Conservation (phyloP, 306 rosid species). For the Canavalia ensiformis region DNA sequence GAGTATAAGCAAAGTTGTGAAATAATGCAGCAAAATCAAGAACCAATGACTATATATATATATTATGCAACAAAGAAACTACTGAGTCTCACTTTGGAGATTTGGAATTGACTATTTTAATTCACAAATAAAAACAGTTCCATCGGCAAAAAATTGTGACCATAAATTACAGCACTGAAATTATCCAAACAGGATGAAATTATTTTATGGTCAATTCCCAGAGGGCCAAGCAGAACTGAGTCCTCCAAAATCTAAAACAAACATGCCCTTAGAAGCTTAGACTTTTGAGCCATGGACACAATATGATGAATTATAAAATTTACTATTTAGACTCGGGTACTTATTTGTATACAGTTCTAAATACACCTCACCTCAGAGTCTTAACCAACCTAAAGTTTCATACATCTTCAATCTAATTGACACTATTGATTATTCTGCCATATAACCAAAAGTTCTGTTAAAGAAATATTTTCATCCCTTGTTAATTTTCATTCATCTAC, state of each 20-base stretch:
- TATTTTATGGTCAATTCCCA: constrained; percentile 8
- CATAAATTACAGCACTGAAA: not conserved
- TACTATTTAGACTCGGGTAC: not conserved
- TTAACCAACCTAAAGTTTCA: constrained; percentile 11
- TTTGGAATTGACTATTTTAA: not conserved
- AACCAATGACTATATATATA: not conserved
- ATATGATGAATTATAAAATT: constrained; percentile 15
- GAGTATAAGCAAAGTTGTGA: constrained; percentile 21
- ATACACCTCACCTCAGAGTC: not conserved
- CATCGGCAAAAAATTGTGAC: not conserved
- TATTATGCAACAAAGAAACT: constrained; percentile 28
- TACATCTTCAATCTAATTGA: constrained; percentile 14
- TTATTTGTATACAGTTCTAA: not conserved
- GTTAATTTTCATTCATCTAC: constrained; percentile 25
- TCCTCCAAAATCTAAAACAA: constrained; percentile 28
- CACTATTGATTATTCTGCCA: not conserved
- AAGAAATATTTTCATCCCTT: not conserved
- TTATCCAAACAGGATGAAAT: constrained; percentile 20
- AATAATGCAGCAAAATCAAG: constrained; percentile 35
- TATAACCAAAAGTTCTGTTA: not conserved
- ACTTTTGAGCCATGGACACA: not conserved
- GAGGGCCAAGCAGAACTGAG: not conserved
- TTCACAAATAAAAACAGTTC: not conserved
- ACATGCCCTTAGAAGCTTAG: constrained; percentile 11
- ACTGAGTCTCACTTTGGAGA: not conserved